Evolutionary conservation across 108 stramenopile genomes (phyloP).

Genomic region (Skeletonema grethae): DNA sequence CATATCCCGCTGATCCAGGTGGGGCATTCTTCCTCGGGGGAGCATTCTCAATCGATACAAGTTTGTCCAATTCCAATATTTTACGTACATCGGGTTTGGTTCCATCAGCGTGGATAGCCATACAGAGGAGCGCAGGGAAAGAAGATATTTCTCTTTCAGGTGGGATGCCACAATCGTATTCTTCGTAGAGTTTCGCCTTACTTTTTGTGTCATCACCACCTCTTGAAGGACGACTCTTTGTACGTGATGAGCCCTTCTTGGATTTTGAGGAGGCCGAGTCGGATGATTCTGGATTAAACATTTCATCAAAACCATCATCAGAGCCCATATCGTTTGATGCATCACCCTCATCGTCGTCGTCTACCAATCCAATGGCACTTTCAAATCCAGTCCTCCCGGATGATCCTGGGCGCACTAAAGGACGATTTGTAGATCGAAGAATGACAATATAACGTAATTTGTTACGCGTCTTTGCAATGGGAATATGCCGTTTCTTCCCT

Average conservation of each 20-base stretch:
- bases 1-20: slow-evolving; percentile 51
- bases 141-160: slow-evolving; percentile 70
- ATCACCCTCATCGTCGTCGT: slow-evolving; percentile 41
- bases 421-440: slow-evolving; percentile 73
- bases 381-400: slow-evolving; percentile 11
- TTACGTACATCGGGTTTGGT: slow-evolving; percentile 86
- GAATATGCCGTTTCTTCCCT: slow-evolving; percentile 45
- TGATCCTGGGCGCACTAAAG: slow-evolving; percentile 45
- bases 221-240: slow-evolving; percentile 17
- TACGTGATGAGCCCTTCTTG: slow-evolving; percentile 15
- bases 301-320: slow-evolving; percentile 48
- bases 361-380: slow-evolving; percentile 20
- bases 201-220: slow-evolving; percentile 12
- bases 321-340: slow-evolving; percentile 45
- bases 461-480: slow-evolving; percentile 62
- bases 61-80: slow-evolving; percentile 73
- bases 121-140: slow-evolving; percentile 75
- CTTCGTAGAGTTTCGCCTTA: slow-evolving; percentile 9
- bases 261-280: neutral
- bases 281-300: slow-evolving; percentile 47
- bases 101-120: slow-evolving; percentile 77
- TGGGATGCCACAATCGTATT: slow-evolving; percentile 43
- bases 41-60: slow-evolving; percentile 76
- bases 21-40: slow-evolving; percentile 30
- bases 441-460: slow-evolving; percentile 75